phyloP scores from a whole-genome alignment of 805 yeast species.

The Maudiozyma barnettii region DNA sequence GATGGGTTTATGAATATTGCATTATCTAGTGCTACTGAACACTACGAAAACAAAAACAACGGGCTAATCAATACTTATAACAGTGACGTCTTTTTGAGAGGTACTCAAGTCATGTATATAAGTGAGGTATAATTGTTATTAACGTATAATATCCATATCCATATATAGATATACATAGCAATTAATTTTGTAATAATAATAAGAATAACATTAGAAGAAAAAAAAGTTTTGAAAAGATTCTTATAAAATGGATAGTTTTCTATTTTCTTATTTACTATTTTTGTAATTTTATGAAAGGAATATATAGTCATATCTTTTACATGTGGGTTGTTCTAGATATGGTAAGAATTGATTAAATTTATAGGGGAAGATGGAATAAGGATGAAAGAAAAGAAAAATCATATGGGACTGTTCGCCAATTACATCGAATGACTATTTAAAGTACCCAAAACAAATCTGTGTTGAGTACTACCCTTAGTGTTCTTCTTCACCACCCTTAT shows the following conservation, averaged over 20 bases:
- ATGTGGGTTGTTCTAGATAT: not conserved
- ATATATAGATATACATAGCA: not conserved
- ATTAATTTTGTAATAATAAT: not conserved
- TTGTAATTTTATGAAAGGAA: not conserved
- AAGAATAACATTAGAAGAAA: too few species aligned
- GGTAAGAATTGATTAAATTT: not conserved
- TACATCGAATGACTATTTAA: too few species aligned
- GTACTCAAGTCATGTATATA: slow-evolving; percentile 31
- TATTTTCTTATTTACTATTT: not conserved
- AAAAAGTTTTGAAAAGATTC: not conserved
- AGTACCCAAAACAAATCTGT: too few species aligned
- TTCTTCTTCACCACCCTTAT: slow-evolving; percentile 35
- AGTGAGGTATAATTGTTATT: slow-evolving; percentile 24
- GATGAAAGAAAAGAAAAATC: too few species aligned
- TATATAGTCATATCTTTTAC: slow-evolving; percentile 1
- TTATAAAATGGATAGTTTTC: not conserved
- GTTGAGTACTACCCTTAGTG: not conserved
- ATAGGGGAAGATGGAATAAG: not conserved
- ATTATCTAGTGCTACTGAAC: slow-evolving; percentile 66
- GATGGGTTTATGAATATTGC: slow-evolving; percentile 97
- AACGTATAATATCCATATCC: too few species aligned
- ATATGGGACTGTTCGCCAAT: too few species aligned
- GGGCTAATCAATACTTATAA: slow-evolving; percentile 25
- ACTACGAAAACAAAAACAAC: slow-evolving; percentile 25
- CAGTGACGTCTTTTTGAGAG: slow-evolving; percentile 29